Conservation (phyloP, 164 flowering plant genomes). For the Aristolochia fimbriata region DNA sequence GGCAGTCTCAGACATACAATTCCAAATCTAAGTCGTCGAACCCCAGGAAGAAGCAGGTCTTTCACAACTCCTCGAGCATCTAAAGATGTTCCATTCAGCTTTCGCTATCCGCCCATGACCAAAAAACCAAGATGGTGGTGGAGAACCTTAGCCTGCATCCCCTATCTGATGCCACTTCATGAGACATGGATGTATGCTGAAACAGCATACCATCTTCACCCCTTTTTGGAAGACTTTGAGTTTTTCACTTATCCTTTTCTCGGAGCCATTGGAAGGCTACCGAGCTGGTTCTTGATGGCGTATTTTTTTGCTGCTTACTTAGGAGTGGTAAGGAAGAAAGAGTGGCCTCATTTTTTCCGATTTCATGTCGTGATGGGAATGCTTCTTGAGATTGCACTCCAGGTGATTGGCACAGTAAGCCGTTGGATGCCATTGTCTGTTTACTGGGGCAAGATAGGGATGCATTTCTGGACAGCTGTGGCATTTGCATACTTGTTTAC, state of each 20-base stretch:
- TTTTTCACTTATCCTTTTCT: slow-evolving; percentile 60
- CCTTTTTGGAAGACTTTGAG: slow-evolving; percentile 63
- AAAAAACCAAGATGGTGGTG: slow-evolving; percentile 85
- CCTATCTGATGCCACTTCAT: slow-evolving; percentile 79
- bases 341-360: slow-evolving; percentile 91
- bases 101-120: slow-evolving; percentile 64
- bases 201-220: slow-evolving; percentile 67
- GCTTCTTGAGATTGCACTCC: slow-evolving; percentile 68
- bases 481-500: slow-evolving; percentile 67
- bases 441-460: slow-evolving; percentile 76
- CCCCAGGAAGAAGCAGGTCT: neutral
- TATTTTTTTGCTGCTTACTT: slow-evolving; percentile 66
- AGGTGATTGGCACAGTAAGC: slow-evolving; percentile 57
- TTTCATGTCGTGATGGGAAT: slow-evolving; percentile 87
- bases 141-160: slow-evolving; percentile 80
- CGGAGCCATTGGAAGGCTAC: slow-evolving; percentile 47
- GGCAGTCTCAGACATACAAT: slow-evolving; percentile 26
- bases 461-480: slow-evolving; percentile 71
- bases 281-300: slow-evolving; percentile 68
- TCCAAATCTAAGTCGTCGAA: slow-evolving; percentile 23
- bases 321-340: slow-evolving; percentile 70
- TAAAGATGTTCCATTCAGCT: slow-evolving; percentile 56
- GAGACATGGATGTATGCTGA: slow-evolving; percentile 94
- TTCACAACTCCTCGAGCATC: slow-evolving; percentile 40
- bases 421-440: slow-evolving; percentile 61